Evolutionary conservation across 1,284 basidiomycete species (phyloP), one percentile per base, ranked within the genome.

Genomic region (Cryptococcus jaspeensis): DNA sequence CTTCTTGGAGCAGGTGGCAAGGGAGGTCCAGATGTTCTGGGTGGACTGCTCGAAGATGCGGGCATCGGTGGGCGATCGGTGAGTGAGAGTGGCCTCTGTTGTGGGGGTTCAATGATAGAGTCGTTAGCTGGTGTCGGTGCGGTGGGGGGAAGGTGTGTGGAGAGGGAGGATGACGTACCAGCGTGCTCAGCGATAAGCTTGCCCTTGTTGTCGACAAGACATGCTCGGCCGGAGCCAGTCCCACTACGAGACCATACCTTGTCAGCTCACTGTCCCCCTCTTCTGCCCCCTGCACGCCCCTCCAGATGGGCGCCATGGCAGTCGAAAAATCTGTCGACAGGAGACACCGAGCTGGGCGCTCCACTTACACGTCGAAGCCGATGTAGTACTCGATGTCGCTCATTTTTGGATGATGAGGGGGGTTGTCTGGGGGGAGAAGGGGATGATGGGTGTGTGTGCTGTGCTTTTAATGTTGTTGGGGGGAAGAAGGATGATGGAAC

Each of bases 171-270:
- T 5, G 41, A 66, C 69, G 44, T 50, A 74, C 71, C 63, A 28
- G 73, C 71, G 50, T 74, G 70, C 49, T 77, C 76, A 16, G 91
- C 89, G 53, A 89, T 79, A 60, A 95, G 84, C 46, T 82, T 84
- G 51, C 95, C 95, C 42, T 84, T 81, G n/a, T 78, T 70, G 61
- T 86, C 84, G 61, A 96, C 85, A 42, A 99, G 84, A 35, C 86
- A 88, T 0, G 92, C 92, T 59, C 96, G 85, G 2, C 88, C 93
- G 16, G 93, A 97, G 56, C 95, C 94, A 0, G 95, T 97, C 38
- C 95, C 95, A 46, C 81, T 82, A 50, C 15, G 11, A n/a, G n/a
- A 3, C 3, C 20, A 47, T 9, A 32, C 28, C 28, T 32, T 9
- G 28, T 47, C 46, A 47, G 46, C 22, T 7, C 3, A 20, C n/a